Percentiles rank a stretch among this genome's conserved stretches.
Evolutionary conservation across 2,329 filamentous ascomycete species (phyloP).

Genomic region (Penicillium frequentans): DNA sequence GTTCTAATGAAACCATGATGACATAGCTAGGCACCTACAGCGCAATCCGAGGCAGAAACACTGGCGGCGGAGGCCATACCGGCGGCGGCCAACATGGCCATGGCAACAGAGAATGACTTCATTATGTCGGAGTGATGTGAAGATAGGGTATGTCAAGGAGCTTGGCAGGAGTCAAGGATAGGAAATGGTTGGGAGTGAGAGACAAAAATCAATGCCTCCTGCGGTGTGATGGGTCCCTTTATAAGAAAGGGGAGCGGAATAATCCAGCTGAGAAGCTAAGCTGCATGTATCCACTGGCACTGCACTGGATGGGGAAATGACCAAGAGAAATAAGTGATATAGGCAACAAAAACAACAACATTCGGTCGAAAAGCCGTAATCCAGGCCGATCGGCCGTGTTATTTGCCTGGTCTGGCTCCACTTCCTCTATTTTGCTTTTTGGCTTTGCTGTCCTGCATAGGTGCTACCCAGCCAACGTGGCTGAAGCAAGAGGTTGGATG

Average conservation of each 20-base stretch:
- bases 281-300: neutral
- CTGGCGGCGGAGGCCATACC: conserved; percentile 26
- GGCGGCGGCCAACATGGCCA: conserved; percentile 31
- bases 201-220: neutral
- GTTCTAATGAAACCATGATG: neutral
- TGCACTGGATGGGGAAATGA: neutral
- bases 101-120: conserved; percentile 33
- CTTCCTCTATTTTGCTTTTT: conserved; percentile 6
- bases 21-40: conserved; percentile 24
- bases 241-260: neutral
- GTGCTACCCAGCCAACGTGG: conserved; percentile 27
- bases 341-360: neutral
- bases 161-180: neutral
- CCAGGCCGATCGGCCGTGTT: conserved; percentile 10
- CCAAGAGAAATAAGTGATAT: neutral
- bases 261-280: neutral
- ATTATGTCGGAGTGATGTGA: conserved; percentile 21
- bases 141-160: neutral
- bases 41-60: conserved; percentile 30
- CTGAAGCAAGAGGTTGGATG: conserved; percentile 9
- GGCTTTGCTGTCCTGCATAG: conserved; percentile 9
- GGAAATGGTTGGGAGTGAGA: neutral
- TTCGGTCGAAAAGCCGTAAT: conserved; percentile 1
- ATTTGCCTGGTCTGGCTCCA: conserved; percentile 4
- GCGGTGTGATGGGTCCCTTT: neutral